These are phyloP conservation scores for Candida frijolesensis DNA, from an alignment of 1,139 yeast genomes.

Conservation along the genomic window DNA sequence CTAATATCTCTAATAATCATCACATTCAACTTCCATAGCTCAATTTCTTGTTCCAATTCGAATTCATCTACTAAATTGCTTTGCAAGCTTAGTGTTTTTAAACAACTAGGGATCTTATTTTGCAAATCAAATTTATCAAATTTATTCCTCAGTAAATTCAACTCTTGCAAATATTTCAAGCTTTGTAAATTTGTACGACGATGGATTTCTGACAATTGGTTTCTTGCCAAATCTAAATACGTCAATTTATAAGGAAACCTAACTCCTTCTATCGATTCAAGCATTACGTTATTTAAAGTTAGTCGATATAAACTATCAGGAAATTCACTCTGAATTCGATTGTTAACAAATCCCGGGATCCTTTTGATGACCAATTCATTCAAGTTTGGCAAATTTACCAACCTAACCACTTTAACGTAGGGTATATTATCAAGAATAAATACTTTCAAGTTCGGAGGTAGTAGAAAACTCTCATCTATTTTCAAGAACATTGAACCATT, in stretches of 20 bases:
- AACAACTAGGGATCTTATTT: slow-evolving; percentile 3
- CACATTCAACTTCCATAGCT: neutral
- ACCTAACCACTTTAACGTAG: slow-evolving; percentile 7
- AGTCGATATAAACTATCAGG: slow-evolving; percentile 7
- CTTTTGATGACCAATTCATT: slow-evolving; percentile 9
- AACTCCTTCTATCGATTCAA: slow-evolving; percentile 9
- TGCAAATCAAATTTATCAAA: slow-evolving; percentile 4
- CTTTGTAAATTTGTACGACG: slow-evolving; percentile 6
- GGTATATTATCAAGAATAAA: slow-evolving; percentile 12
- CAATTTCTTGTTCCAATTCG: neutral
- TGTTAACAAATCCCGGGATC: slow-evolving; percentile 11
- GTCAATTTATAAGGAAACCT: slow-evolving; percentile 10
- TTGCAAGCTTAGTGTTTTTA: slow-evolving; percentile 4
- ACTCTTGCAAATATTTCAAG: slow-evolving; percentile 6
- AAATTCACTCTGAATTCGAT: slow-evolving; percentile 2
- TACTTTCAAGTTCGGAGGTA: slow-evolving; percentile 9
- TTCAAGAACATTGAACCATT: neutral
- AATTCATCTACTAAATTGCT: slow-evolving; percentile 9
- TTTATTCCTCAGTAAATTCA: slow-evolving; percentile 12
- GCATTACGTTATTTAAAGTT: slow-evolving; percentile 7
- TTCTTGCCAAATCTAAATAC: slow-evolving; percentile 13
- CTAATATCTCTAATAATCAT: slow-evolving; percentile 3
- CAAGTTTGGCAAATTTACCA: slow-evolving; percentile 9
- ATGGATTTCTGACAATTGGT: slow-evolving; percentile 7
- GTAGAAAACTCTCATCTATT: slow-evolving; percentile 6